Conservation (phyloP, 176 grass and related monocot genomes). For the maize (Zea mays) region Zm-B73-REFERENCE-NAM-5.0 NC_050100.1:203587501-203588000, state of each 20-base stretch:
- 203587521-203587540: neutral
- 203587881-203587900: neutral
- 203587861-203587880: neutral
- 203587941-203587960: constrained; percentile 55
- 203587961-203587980: constrained; percentile 82
- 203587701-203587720: constrained; percentile 29
- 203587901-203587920: constrained; percentile 16
- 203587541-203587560: neutral
- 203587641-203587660: constrained; percentile 22
- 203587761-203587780: neutral
- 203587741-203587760: neutral
- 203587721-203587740: constrained; percentile 10
- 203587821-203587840: constrained; percentile 29
- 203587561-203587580: neutral
- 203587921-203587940: constrained; percentile 55
- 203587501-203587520: neutral
- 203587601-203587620: constrained; percentile 36
- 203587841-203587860: neutral
- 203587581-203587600: constrained; percentile 1
- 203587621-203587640: constrained; percentile 5
- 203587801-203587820: neutral
- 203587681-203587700: constrained; percentile 57
- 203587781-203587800: neutral
- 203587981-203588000: constrained; percentile 86
- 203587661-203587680: constrained; percentile 15